These are phyloP conservation scores for Rosellinia necatrix DNA, from an alignment of 2,329 filamentous ascomycete species.

Conservation along the genomic window DNA sequence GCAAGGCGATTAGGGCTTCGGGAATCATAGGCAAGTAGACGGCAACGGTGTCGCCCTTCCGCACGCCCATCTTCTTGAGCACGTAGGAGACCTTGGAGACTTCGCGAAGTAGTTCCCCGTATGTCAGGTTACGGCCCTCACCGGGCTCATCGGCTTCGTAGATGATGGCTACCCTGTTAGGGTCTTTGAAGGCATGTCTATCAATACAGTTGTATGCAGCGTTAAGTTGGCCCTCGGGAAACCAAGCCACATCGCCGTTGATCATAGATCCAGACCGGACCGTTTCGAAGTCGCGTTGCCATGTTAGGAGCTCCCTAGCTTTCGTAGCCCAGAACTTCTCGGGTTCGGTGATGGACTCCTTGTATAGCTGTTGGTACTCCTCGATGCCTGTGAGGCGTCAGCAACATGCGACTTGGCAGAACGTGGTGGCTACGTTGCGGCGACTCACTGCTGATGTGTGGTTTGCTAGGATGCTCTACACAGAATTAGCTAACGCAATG, in stretches of 20 bases:
- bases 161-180: constrained; percentile 92
- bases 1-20: constrained; percentile 87
- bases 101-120: constrained; percentile 88
- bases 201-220: constrained; percentile 98
- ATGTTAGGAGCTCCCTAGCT: constrained; percentile 87
- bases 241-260: constrained; percentile 90
- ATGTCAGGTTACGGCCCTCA: constrained; percentile 88
- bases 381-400: constrained; percentile 57
- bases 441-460: constrained; percentile 67
- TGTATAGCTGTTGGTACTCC: constrained; percentile 70
- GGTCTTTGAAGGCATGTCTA: constrained; percentile 93
- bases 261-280: constrained; percentile 76
- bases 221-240: constrained; percentile 89
- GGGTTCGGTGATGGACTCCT: constrained; percentile 88
- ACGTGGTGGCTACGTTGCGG: not conserved
- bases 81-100: constrained; percentile 87
- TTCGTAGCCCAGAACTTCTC: constrained; percentile 86
- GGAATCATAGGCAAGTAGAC: constrained; percentile 99
- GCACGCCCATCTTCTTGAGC: constrained; percentile 92
- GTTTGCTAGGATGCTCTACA: constrained; percentile 71
- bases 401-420: constrained; percentile 11
- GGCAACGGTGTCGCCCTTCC: constrained; percentile 95
- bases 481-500: constrained; percentile 34
- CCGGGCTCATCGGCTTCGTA: constrained; percentile 94
- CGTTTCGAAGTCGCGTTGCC: constrained; percentile 90